phyloP scores from a whole-genome alignment of 1,284 basidiomycete species.

The Cerrena zonata region DNA sequence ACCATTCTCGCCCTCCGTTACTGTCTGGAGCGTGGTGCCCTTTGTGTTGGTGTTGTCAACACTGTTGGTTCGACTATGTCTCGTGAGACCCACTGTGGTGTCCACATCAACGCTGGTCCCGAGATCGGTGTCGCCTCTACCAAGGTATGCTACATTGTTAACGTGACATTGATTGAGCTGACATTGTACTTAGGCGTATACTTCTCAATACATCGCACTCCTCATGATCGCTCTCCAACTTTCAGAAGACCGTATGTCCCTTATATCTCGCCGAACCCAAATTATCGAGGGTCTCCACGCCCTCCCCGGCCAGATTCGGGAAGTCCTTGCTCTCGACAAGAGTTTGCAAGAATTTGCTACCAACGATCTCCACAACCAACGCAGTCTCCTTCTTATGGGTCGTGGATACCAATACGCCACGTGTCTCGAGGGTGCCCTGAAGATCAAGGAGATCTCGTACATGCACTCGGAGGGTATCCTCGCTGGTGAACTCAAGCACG shows the following conservation, averaged over 20 bases:
- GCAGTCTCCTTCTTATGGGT: slow-evolving; percentile 94
- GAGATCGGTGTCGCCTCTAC: slow-evolving; percentile 99
- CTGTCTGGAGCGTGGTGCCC: slow-evolving; percentile 92
- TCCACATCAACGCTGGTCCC: slow-evolving; percentile 99
- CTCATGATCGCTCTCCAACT: slow-evolving; percentile 98
- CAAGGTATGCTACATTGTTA: slow-evolving; percentile 52
- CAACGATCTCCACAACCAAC: slow-evolving; percentile 72
- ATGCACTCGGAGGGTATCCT: slow-evolving; percentile 93
- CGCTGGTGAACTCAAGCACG: slow-evolving; percentile 98
- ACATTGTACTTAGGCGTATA: slow-evolving; percentile 71
- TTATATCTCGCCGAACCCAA: slow-evolving; percentile 83
- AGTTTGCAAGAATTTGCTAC: slow-evolving; percentile 79
- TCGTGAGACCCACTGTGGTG: slow-evolving; percentile 97
- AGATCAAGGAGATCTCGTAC: slow-evolving; percentile 98
- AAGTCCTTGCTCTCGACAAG: slow-evolving; percentile 79
- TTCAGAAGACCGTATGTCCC: slow-evolving; percentile 92
- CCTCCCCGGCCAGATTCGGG: slow-evolving; percentile 86
- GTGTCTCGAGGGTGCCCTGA: slow-evolving; percentile 95
- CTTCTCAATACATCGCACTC: slow-evolving; percentile 97
- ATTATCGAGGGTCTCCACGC: slow-evolving; percentile 93
- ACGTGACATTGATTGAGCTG: slow-evolving; percentile 6
- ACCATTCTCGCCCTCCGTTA: slow-evolving; percentile 95
- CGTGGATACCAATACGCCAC: slow-evolving; percentile 98
- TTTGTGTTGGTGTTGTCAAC: slow-evolving; percentile 97
- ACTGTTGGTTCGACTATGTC: slow-evolving; percentile 98